phyloP scores from a whole-genome alignment of 345 rosid genomes.

The Syzygium aromaticum region DNA sequence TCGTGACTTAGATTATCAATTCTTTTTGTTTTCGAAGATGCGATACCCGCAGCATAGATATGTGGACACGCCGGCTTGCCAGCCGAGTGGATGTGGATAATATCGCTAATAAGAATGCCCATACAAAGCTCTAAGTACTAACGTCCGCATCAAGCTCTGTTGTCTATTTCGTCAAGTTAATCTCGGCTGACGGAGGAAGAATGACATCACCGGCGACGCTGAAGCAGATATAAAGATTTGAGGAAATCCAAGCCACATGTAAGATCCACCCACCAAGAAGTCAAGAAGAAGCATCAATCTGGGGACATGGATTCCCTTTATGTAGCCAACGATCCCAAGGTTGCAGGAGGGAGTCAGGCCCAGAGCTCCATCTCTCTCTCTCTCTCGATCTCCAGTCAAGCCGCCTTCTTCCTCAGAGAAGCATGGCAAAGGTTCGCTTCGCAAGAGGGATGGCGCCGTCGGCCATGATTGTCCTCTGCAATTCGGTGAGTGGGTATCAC shows the following conservation, averaged over 20 bases:
- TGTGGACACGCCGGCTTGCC: neutral
- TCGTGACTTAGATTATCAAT: neutral
- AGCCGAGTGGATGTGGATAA: neutral
- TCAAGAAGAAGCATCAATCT: neutral
- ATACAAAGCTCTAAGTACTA: neutral
- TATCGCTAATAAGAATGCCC: neutral
- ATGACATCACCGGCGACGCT: neutral
- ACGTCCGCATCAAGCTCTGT: neutral
- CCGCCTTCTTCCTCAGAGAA: neutral
- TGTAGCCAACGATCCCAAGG: neutral
- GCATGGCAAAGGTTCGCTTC: conserved; percentile 18
- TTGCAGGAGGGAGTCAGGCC: neutral
- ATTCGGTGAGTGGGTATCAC: neutral
- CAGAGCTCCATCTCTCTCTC: neutral
- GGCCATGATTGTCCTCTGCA: neutral
- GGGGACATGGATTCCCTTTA: neutral
- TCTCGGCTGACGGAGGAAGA: neutral
- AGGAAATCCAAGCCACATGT: neutral
- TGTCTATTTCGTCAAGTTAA: neutral
- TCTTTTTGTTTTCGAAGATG: too few relatives aligned
- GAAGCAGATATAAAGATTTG: neutral
- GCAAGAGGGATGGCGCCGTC: conserved; percentile 57
- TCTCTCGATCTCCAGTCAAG: neutral
- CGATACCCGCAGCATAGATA: neutral
- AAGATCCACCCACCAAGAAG: neutral